Conservation (phyloP, 768 basidiomycete genomes). For the Trametes punicea region DNA sequence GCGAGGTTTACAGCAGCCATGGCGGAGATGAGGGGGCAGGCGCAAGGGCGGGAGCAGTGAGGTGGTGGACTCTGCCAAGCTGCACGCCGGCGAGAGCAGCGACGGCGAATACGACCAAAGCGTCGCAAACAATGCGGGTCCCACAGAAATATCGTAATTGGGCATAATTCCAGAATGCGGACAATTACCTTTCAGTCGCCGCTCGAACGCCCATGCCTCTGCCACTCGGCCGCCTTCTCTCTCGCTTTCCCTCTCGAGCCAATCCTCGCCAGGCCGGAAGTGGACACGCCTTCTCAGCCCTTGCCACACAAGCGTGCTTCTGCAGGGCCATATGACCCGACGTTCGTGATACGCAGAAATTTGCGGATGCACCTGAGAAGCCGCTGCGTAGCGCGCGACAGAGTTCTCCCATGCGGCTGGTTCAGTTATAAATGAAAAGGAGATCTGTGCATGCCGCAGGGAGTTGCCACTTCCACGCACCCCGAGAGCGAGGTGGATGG, state of each 20-base stretch:
- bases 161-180: not conserved
- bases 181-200: not conserved
- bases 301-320: constrained; percentile 10
- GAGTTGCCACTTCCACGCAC: not conserved
- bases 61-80: constrained; percentile 9
- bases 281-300: constrained; percentile 6
- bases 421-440: not conserved
- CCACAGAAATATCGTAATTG: not conserved
- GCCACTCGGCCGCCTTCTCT: constrained; percentile 1
- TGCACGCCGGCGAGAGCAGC: not conserved
- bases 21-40: not conserved
- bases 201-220: not conserved
- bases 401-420: not conserved
- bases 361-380: constrained; percentile 2
- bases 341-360: constrained; percentile 11
- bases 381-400: constrained; percentile 1
- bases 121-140: constrained; percentile 4
- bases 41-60: not conserved
- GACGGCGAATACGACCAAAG: constrained; percentile 9
- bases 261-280: constrained; percentile 4
- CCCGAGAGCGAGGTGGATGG: not conserved
- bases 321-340: constrained; percentile 10
- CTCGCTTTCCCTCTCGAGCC: constrained; percentile 7
- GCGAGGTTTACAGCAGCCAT: constrained; percentile 28
- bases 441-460: not conserved